These are phyloP conservation scores for Magnusiomyces magnusii DNA, from an alignment of 1,139 yeast genomes.

Conservation along the genomic window DNA sequence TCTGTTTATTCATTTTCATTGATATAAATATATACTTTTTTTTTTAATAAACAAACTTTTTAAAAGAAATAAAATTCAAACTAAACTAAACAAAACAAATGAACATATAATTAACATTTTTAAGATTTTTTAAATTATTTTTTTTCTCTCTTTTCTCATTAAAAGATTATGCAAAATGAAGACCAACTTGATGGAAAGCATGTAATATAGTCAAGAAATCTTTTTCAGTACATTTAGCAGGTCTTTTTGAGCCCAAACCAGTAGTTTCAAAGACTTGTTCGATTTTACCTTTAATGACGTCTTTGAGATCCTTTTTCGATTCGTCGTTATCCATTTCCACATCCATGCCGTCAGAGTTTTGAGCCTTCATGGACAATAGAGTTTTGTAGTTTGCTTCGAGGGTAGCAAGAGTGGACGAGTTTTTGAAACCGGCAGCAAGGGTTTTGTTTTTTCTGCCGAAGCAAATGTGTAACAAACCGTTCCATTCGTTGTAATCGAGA, in stretches of 20 bases:
- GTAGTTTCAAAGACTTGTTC: slow-evolving; percentile 53
- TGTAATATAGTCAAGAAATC: slow-evolving; percentile 81
- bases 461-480: slow-evolving; percentile 81
- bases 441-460: slow-evolving; percentile 93
- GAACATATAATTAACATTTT: background rate
- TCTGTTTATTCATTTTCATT: too few species aligned
- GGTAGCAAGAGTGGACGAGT: slow-evolving; percentile 71
- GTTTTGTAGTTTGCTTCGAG: slow-evolving; percentile 85
- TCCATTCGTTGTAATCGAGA: slow-evolving; percentile 94
- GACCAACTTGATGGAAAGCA: slow-evolving; percentile 96
- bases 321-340: slow-evolving; percentile 21
- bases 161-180: slow-evolving; percentile 69
- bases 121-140: background rate
- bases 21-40: too few species aligned
- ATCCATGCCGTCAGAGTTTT: slow-evolving; percentile 11
- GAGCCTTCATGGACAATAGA: slow-evolving; percentile 47
- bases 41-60: too few species aligned
- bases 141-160: background rate
- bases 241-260: slow-evolving; percentile 75
- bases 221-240: slow-evolving; percentile 91
- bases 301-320: slow-evolving; percentile 26
- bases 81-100: too few species aligned
- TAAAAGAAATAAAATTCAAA: too few species aligned
- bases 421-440: slow-evolving; percentile 86
- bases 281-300: slow-evolving; percentile 13